A percentile compares a stretch with the other conserved stretches of the same genome.
Conservation (phyloP, 2,329 filamentous ascomycete genomes). For the Aureobasidium sp. region DNA sequence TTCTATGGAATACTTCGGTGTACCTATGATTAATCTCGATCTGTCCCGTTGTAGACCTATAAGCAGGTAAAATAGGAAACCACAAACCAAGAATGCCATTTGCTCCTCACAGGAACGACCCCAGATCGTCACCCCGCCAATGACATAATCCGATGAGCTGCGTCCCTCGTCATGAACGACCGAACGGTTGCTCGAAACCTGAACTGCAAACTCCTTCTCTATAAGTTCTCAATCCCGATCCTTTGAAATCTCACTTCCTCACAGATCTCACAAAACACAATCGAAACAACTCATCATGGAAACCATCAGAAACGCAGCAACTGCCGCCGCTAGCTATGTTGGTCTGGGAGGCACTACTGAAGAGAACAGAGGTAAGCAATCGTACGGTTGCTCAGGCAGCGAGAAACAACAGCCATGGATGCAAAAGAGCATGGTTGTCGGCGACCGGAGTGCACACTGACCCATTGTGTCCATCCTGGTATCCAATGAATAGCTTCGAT, state of each 20-base stretch:
- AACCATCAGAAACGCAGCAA: constrained; percentile 14
- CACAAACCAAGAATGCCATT: not conserved
- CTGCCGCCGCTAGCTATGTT: constrained; percentile 1
- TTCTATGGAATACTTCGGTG: not conserved
- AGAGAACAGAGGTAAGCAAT: constrained; percentile 8
- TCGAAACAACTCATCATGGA: constrained; percentile 5
- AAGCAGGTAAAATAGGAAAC: not conserved
- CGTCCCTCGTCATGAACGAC: constrained; percentile 11
- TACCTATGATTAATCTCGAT: not conserved
- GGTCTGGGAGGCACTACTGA: constrained; percentile 1
- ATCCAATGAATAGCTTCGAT: not conserved
- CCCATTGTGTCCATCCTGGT: not conserved
- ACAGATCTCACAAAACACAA: not conserved
- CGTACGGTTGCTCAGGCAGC: not conserved
- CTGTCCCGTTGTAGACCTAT: not conserved
- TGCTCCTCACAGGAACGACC: not conserved
- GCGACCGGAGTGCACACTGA: not conserved
- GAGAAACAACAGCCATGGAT: not conserved
- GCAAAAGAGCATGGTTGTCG: not conserved
- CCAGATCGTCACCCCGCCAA: constrained; percentile 1
- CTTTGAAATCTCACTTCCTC: not conserved
- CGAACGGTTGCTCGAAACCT: not conserved
- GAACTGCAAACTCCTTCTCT: not conserved
- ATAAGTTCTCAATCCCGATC: not conserved
- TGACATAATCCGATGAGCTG: not conserved